Evolutionary conservation across 2,329 filamentous ascomycete species (phyloP).

Genomic region (Sclerotinia trifoliorum): DNA sequence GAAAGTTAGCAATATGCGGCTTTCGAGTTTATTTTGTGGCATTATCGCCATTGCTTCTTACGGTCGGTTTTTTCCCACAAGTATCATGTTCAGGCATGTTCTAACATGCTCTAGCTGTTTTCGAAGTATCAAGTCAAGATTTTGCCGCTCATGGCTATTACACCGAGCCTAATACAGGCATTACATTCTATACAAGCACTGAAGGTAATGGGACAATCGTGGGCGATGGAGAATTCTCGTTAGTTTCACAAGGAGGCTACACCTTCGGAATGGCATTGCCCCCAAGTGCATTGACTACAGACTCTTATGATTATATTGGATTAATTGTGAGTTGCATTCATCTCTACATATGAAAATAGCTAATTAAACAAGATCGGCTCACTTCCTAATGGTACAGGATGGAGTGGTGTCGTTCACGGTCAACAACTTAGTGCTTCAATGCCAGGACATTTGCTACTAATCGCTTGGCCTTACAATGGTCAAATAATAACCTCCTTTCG

Average conservation of each 20-base stretch:
- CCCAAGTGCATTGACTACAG: conserved; percentile 46
- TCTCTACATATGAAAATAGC: not conserved
- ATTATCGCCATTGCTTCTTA: conserved; percentile 30
- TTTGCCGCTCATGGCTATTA: conserved; percentile 40
- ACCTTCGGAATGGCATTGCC: conserved; percentile 57
- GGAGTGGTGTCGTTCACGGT: conserved; percentile 57
- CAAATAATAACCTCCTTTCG: conserved; percentile 58
- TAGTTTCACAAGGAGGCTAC: conserved; percentile 44
- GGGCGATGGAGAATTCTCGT: conserved; percentile 37
- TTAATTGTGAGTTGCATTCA: conserved; percentile 47
- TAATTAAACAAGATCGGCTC: conserved; percentile 41
- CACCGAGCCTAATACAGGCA: conserved; percentile 50
- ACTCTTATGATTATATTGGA: conserved; percentile 58
- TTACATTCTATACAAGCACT: conserved; percentile 53
- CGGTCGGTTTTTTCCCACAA: conserved; percentile 26
- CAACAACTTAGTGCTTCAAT: conserved; percentile 47
- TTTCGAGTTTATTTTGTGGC: conserved; percentile 29
- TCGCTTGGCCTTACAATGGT: conserved; percentile 54
- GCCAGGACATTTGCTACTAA: conserved; percentile 56
- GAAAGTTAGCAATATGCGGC: conserved; percentile 34
- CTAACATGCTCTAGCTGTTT: conserved; percentile 29
- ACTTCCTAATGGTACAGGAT: conserved; percentile 51
- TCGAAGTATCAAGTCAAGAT: conserved; percentile 34
- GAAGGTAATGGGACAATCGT: conserved; percentile 43
- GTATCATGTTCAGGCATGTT: not conserved